Evolutionary conservation across 2,329 filamentous ascomycete species (phyloP), one percentile per base, ranked within the genome.

Genomic region (Botryotinia convoluta): DNA sequence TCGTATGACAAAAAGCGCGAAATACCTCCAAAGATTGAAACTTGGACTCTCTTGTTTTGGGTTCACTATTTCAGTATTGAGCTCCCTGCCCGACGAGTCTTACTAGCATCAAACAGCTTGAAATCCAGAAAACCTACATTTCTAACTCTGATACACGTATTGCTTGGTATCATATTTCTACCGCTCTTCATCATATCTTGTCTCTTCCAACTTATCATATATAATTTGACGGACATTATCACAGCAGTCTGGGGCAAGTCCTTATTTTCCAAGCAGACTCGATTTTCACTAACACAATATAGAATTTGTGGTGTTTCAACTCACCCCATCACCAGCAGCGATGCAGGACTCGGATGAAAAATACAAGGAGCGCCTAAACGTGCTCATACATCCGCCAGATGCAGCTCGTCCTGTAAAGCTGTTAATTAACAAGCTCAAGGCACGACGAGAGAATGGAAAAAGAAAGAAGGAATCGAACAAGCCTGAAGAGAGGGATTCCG

Each of bases 1-100:
- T 0, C 20, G 3, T 32, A 26, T 9, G 0, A 1, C 20, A 60
- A 26, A 37, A 20, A 39, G 32, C 32, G 32, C 10, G 0, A 35
- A 39, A 61, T 7, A 2, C 4, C 20, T 3, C 5, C 32, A 61
- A 61, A 1, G 5, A 4, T 26, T 32, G 20, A 39, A 4, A 61
- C 32, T 3, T 61, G 32, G 32, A 37, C 9, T 26, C 18, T 35
- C 0, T 35, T 60, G 0, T 35, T 60, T 1, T 60, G 29, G 18
- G 0, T 60, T 35, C 32, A 60, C 4, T 60, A 60, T 35, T 2
- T 60, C 0, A 60, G 57, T 14, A 60, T 60, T 22, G 57, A 60
- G 18, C 9, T 60, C 4, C 57, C 57, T 2, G 57, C 57, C 20
- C 29, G 32, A 32, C 32, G 8, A 6, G 32, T 60, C 32, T 60